Base-by-base conservation (phyloP, 352 stramenopile genomes). In the Globisporangium middletonii region DNA sequence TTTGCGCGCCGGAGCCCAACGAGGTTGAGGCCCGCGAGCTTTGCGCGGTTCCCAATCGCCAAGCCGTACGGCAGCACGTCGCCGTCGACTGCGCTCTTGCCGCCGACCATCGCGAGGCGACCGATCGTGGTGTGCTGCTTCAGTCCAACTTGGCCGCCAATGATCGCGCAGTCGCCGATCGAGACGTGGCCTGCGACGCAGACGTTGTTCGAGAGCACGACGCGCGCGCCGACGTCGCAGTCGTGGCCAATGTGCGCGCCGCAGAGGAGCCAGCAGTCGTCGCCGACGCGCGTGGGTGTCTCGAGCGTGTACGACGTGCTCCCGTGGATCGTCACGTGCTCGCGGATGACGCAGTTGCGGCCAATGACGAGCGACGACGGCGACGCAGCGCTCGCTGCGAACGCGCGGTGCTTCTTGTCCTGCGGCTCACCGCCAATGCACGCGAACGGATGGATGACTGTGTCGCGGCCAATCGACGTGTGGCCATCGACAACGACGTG, bases 181-280 rank as follows among this genome's bases (percentile, higher is more conserved):
- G 72, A 65, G 0, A 94, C 84, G 59, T 94, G 84, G 28, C 84
- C 84, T 50, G 84, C 84, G 49, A 94, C 71, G 55, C 79, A 89
- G 8, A 88, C 83, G 55, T 91, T 89, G 63, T 94, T 94, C 26
- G 79, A 89, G 33, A 94, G 72, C 26, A 92, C 80, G 30, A 91
- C 82, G 30, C 80, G 76, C 37, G 67, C 68, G 15, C 82, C 82
- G 4, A 94, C 66, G 4, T 72, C 63, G 15, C 70, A 74, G 57
- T 94, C 84, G 59, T 94, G 84, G 2, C 72, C 84, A 18, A 94
- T 71, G 60, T 94, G 84, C 9, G 80, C 73, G 7, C 81, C 77
- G 50, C 80, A 90, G 12, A 94, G 59, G 46, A 94, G 62, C 83
- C 82, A 94, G 64, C 82, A 94, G 53, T 85, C 72, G 55, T 94